Base-by-base conservation (phyloP, 176 grass and related monocot genomes). In the Oryza officinalis region DNA sequence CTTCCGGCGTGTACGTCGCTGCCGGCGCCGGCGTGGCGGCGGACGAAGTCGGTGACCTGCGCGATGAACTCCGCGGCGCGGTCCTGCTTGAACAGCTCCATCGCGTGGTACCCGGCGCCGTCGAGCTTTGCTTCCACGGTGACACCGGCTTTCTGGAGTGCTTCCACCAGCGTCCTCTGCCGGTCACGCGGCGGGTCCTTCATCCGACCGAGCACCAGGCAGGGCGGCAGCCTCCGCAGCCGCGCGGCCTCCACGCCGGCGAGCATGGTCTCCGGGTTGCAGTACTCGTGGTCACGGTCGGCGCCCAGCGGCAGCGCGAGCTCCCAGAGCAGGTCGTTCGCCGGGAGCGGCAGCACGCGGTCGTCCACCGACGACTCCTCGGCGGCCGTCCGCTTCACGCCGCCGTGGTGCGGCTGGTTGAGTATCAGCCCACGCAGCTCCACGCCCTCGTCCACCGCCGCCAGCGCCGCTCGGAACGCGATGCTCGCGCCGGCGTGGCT, bases 291-390 rank as follows among this genome's bases (percentile, higher is more conserved):
- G 87, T 93, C 92, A 20, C 95, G 82, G 78, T 93, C 85, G 6
- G 85, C 49, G 64, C 90, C 92, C 15, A 83, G 7, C 37, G 95
- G 92, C 82, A 95, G 86, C 18, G 92, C 75, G n/a, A 98, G 87
- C 70, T 98, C 92, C 95, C 92, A 98, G 75, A 98, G 87, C 65
- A 95, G 81, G 80, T 98, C 93, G 72, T 93, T 95, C 3, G 65
- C 90, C 5, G 86, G 63, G 10, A 98, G 91, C 74, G 96, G 87
- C 50, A 98, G 27, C 38, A 95, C 76, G 79, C 82, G 90, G 85
- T 93, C 95, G 66, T 91, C 50, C 64, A 88, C 78, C 4, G 90
- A 83, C 28, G 73, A 82, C 40, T 10, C 78, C 82, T 95, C 96
- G 3, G 96, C 90, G n/a, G 84, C 79, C 49, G 96, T 90, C 72